Evolutionary conservation across 2,329 filamentous ascomycete species (phyloP), one percentile per base, ranked within the genome.

Genomic region (Ilyonectria mors-panacis): DNA sequence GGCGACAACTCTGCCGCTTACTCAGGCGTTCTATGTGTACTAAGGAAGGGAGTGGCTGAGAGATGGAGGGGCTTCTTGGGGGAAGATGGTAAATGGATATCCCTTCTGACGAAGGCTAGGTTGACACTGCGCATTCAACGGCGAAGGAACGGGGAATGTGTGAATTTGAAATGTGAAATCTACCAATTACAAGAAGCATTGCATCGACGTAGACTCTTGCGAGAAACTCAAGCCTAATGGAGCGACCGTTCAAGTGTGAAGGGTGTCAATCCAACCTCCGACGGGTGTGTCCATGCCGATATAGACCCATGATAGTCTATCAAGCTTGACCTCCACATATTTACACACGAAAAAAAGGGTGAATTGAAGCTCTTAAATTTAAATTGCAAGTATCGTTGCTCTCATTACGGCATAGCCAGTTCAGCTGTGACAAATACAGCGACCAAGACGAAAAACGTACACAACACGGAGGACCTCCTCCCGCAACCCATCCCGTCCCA

Each of bases 21-120:
- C 92, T 66, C 94, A 97, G 84, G 85, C 82, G 15, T 95, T 88
- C 77, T 97, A 91, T 80, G 89, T 95, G 58, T 97, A 92, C 78
- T 96, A 78, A 81, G 47, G 13, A 39, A 66, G 60, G 61, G 50
- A 15, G 39, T 47, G 3, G 9, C n/a, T 26, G n/a, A 21, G 8
- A 45, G 35, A 12, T 13, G 23, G 44, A 23, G 26, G 9, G 12
- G 26, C 33, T 50, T 50, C 7, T 21, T 2, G 37, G 15, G 45
- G 50, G 23, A 23, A 23, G 39, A 8, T 17, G 45, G 26, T 28
- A 17, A 8, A 35, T 6, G n/a, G 8, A 6, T 19, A 19, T 47
- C 19, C 23, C 1, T 26, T 21, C 23, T 8, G 44, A 26, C n/a
- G 12, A 47, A 13, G 45, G 45, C 13, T 26, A 13, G 12, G 45